Evolutionary conservation across 1,284 basidiomycete genomes (phyloP).

Genomic region (Phaffia rhodozyma): DNA sequence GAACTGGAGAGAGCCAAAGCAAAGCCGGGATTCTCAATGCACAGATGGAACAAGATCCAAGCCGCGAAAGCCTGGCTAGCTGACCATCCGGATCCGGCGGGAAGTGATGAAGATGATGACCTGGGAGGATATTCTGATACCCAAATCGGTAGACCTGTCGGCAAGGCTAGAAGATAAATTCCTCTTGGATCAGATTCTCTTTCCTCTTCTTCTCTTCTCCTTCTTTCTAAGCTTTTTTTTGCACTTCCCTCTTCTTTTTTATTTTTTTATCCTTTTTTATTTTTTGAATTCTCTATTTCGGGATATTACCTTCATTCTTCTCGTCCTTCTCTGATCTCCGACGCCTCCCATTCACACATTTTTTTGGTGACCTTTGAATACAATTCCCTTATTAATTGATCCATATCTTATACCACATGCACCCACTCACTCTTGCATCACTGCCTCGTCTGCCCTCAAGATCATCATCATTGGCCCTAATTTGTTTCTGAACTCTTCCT

Average conservation of each 20-base stretch:
- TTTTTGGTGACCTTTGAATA: too few relatives aligned
- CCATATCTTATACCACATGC: too few relatives aligned
- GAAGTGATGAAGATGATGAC: constrained; percentile 10
- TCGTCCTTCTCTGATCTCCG: too few relatives aligned
- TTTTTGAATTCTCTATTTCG: not conserved
- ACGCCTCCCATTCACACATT: too few relatives aligned
- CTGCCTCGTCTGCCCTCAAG: too few relatives aligned
- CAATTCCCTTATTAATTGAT: too few relatives aligned
- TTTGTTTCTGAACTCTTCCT: too few relatives aligned
- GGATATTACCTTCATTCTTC: not conserved
- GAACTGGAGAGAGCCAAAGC: not conserved
- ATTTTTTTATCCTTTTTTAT: not conserved
- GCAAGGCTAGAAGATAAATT: not conserved
- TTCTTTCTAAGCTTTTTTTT: not conserved
- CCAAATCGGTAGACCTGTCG: not conserved
- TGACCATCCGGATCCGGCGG: not conserved
- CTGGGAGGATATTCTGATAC: constrained; percentile 4
- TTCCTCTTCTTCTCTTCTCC: not conserved
- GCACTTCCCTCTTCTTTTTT: not conserved
- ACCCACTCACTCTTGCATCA: too few relatives aligned
- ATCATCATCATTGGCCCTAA: too few relatives aligned
- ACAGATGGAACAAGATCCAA: not conserved
- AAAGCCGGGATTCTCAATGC: not conserved
- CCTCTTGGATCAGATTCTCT: not conserved
- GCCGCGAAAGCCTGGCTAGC: not conserved